A percentile compares a stretch with the other conserved stretches of the same genome.
These are phyloP conservation scores for Lactarius hengduanensis DNA, from an alignment of 768 basidiomycete species.

Conservation along the genomic window DNA sequence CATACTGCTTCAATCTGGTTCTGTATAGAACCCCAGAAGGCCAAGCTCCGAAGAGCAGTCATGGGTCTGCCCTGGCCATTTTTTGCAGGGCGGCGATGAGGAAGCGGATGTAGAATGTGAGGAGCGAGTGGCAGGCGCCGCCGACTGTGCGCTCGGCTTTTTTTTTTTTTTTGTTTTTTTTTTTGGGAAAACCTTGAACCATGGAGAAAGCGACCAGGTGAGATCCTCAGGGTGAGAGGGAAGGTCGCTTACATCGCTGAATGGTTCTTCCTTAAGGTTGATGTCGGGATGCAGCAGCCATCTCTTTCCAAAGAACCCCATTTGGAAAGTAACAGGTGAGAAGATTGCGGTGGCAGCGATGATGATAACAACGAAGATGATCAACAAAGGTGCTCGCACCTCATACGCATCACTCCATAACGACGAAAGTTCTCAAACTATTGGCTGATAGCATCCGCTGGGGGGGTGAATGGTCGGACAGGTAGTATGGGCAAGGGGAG, in stretches of 20 bases:
- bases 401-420: background rate
- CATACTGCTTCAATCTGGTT: conserved; percentile 91
- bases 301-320: too few species aligned
- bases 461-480: too few species aligned
- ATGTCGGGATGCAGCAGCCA: too few species aligned
- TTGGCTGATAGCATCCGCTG: conserved; percentile 93
- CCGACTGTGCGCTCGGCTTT: conserved; percentile 99
- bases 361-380: conserved; percentile 33
- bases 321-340: too few species aligned
- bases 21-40: conserved; percentile 87
- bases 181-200: conserved; percentile 99
- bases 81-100: conserved; percentile 98
- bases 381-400: too few species aligned
- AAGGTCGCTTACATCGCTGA: conserved; percentile 76
- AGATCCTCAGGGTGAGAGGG: background rate
- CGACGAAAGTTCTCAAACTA: conserved; percentile 99
- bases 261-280: conserved; percentile 53
- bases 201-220: conserved; percentile 40
- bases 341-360: conserved; percentile 47
- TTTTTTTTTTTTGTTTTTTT: too few species aligned
- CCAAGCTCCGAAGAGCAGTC: conserved; percentile 91
- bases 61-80: conserved; percentile 98
- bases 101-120: conserved; percentile 72
- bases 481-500: too few species aligned
- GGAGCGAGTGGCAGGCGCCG: too few species aligned